These are phyloP conservation scores for Barnettozyma vustinii DNA, from an alignment of 805 yeast genomes.

Conservation along the genomic window DNA sequence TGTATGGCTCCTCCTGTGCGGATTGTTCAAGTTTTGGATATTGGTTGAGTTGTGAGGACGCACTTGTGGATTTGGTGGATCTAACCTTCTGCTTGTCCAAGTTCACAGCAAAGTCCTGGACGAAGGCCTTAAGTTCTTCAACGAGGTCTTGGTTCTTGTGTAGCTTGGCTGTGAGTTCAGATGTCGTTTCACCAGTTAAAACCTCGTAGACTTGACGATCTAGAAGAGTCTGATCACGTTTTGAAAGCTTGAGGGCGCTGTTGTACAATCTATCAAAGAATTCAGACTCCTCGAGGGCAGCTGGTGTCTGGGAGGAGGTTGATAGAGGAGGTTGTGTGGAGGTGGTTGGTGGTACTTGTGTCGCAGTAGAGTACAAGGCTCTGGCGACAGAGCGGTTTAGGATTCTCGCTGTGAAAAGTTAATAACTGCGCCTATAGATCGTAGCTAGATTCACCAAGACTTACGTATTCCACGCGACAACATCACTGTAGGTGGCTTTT, in stretches of 20 bases:
- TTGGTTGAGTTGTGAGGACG: slow-evolving; percentile 15
- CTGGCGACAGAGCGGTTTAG: slow-evolving; percentile 7
- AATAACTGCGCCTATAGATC: background rate
- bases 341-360: background rate
- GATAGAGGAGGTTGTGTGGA: slow-evolving; percentile 6
- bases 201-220: slow-evolving; percentile 20
- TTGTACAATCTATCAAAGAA: slow-evolving; percentile 15
- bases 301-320: background rate
- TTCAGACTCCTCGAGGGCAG: slow-evolving; percentile 10
- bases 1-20: slow-evolving; percentile 57
- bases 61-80: background rate
- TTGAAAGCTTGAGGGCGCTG: slow-evolving; percentile 15
- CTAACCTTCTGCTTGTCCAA: slow-evolving; percentile 14
- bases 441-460: background rate
- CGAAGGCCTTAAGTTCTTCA: slow-evolving; percentile 16
- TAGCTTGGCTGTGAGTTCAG: slow-evolving; percentile 12
- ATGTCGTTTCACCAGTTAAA: slow-evolving; percentile 19
- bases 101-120: slow-evolving; percentile 19
- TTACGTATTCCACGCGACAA: slow-evolving; percentile 10
- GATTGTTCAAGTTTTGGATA: slow-evolving; percentile 66
- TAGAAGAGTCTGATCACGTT: slow-evolving; percentile 13
- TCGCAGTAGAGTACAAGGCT: slow-evolving; percentile 9
- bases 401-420: slow-evolving; percentile 7
- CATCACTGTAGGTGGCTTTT: slow-evolving; percentile 2
- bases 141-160: slow-evolving; percentile 18